Base-by-base conservation (phyloP, 164 flowering plant species). In the Nelumbo lutea region DNA sequence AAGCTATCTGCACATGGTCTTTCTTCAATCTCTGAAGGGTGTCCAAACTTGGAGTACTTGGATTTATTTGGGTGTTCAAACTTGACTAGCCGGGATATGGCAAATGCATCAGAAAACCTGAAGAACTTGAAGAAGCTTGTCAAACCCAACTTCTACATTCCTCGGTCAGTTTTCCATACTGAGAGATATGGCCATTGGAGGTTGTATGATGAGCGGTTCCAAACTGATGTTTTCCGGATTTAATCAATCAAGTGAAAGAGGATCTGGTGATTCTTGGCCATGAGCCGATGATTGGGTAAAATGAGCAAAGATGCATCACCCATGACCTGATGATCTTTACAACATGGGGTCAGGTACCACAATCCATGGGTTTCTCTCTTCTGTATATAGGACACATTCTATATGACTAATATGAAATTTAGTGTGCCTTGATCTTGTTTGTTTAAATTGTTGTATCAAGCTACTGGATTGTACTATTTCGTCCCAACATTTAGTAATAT, bases 121-220 rank as follows among this genome's bases (percentile, higher is more conserved):
- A 84, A 84, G 78, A 77, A 83, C 14, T 60, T 94, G 87, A 85
- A 80, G 78, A 75, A 15, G 68, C 58, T 94, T 61, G 85, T 77
- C 75, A 88, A 77, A 77, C 96, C 96, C 11, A 86, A 94, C 73
- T 86, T 85, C 75, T 86, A 83, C 58, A 83, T 91, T 55, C 94
- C 96, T 10, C 79, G 93, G 74, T 83, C 91, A 0, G 84, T 78
- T 9, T 87, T 81, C 70, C 88, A 86, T 52, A 73, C 87, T 0
- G 97, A 94, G 65, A 83, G 98, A 77, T 90, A 91, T 69, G 90
- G 88, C 3, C 98, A 94, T 72, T 94, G 98, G 98, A 75, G 73
- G 51, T 73, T 94, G 83, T 91, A 94, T 67, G 97, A 94, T 66
- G 98, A 91, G 53, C 84, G 98, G 4, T 91, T 94, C 71, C 96